These are phyloP conservation scores for Craterostigma plantagineum DNA, from an alignment of 257 asterid species.

Conservation along the genomic window DNA sequence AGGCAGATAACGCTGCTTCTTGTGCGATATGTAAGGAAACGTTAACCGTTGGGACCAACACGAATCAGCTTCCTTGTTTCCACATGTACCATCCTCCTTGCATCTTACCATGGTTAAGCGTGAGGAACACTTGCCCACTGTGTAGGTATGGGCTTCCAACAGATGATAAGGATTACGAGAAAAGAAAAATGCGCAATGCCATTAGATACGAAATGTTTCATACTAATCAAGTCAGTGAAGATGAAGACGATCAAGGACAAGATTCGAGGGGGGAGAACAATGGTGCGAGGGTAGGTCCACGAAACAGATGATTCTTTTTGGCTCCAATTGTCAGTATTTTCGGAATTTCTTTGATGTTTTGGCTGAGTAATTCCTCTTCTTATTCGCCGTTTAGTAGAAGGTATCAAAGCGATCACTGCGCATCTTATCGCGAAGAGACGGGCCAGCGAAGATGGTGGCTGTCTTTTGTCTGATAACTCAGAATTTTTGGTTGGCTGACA, in stretches of 20 bases:
- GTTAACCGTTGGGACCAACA: slow-evolving; percentile 33
- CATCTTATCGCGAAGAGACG: slow-evolving; percentile 18
- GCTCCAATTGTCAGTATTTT: slow-evolving; percentile 51
- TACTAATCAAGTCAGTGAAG: slow-evolving; percentile 9
- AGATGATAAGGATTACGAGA: slow-evolving; percentile 71
- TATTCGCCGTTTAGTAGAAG: slow-evolving; percentile 12
- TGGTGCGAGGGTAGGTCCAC: slow-evolving; percentile 9
- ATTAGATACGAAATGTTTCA: slow-evolving; percentile 10
- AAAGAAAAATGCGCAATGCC: slow-evolving; percentile 34
- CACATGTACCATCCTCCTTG: slow-evolving; percentile 76
- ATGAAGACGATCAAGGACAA: slow-evolving; percentile 10
- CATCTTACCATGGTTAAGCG: slow-evolving; percentile 69
- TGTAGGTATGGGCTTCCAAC: slow-evolving; percentile 87
- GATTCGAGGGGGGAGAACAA: too few relatives aligned
- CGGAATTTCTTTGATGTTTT: slow-evolving; percentile 45
- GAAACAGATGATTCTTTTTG: slow-evolving; percentile 41
- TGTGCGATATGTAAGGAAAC: slow-evolving; percentile 94
- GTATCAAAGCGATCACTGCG: slow-evolving; percentile 12
- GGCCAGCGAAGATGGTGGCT: slow-evolving; percentile 55
- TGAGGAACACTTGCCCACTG: slow-evolving; percentile 80
- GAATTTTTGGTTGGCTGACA: too few relatives aligned
- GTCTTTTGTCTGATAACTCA: slow-evolving; percentile 20
- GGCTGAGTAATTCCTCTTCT: slow-evolving; percentile 22
- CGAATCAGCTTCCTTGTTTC: slow-evolving; percentile 63
- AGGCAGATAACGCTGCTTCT: slow-evolving; percentile 17